Conservation (phyloP, 257 asterid species). For the Catharanthus roseus region DNA sequence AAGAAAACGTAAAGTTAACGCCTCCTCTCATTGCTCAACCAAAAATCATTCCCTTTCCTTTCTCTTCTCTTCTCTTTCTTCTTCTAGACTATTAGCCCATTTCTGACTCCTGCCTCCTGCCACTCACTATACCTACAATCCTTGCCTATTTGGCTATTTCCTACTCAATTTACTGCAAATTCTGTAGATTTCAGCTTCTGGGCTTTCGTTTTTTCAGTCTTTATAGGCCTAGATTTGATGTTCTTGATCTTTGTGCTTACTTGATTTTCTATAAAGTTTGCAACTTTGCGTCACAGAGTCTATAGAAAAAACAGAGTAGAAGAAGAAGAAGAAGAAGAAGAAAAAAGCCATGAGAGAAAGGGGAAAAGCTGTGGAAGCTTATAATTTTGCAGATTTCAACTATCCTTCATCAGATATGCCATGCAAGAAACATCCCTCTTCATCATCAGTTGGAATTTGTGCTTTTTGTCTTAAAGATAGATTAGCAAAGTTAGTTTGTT, state of each 20-base stretch:
- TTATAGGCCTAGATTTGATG: neutral
- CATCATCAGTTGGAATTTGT: slow-evolving; percentile 67
- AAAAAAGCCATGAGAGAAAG: slow-evolving; percentile 62
- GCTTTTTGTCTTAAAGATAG: slow-evolving; percentile 69
- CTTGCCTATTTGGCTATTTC: slow-evolving; percentile 8
- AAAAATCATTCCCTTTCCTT: slow-evolving; percentile 10
- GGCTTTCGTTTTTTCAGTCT: neutral
- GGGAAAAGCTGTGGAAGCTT: slow-evolving; percentile 49
- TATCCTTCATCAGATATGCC: slow-evolving; percentile 51
- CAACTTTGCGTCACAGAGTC: neutral
- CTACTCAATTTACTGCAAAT: slow-evolving; percentile 6
- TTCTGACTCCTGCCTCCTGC: slow-evolving; percentile 14
- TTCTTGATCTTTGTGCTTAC: neutral
- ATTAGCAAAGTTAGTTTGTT: slow-evolving; percentile 65
- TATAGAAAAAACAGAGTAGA: neutral
- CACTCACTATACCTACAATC: too few relatives aligned
- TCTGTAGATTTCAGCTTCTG: slow-evolving; percentile 16
- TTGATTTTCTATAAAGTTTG: neutral
- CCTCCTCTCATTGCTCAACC: slow-evolving; percentile 30
- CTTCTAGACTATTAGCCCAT: slow-evolving; percentile 9
- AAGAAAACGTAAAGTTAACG: slow-evolving; percentile 70
- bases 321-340: slow-evolving; percentile 2
- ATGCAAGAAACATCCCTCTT: slow-evolving; percentile 70
- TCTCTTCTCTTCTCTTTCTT: slow-evolving; percentile 7
- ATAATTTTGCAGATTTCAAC: slow-evolving; percentile 40